Percentiles rank a stretch among this genome's conserved stretches.
Conservation (phyloP, 306 rosid species). For the Begonia masoniana region DNA sequence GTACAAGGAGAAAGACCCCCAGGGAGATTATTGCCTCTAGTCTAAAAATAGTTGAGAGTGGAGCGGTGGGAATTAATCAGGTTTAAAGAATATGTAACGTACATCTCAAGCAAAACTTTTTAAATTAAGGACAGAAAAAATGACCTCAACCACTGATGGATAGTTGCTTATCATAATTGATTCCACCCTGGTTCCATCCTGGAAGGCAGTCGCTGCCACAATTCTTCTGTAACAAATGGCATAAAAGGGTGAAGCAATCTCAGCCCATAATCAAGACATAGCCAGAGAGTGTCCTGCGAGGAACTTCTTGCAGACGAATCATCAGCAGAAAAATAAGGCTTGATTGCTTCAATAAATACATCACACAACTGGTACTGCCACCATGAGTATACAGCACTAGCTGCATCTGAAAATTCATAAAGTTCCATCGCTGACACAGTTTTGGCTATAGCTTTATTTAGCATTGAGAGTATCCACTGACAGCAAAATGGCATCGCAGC, state of each 20-base stretch:
- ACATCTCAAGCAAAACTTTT: too few relatives aligned
- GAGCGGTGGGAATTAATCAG: too few relatives aligned
- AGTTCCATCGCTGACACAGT: constrained; percentile 44
- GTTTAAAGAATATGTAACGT: too few relatives aligned
- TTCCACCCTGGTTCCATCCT: constrained; percentile 33
- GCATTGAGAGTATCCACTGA: constrained; percentile 77
- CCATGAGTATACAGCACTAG: constrained; percentile 72
- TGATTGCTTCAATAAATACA: constrained; percentile 85
- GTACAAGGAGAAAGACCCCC: too few relatives aligned
- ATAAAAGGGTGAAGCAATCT: constrained; percentile 94
- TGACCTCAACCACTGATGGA: constrained; percentile 65
- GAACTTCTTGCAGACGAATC: constrained; percentile 45
- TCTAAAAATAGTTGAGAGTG: too few relatives aligned
- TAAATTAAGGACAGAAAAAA: constrained; percentile 10
- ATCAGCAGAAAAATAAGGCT: constrained; percentile 70
- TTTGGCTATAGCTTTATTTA: constrained; percentile 62
- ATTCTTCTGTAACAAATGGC: constrained; percentile 94
- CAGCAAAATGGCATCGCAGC: constrained; percentile 77
- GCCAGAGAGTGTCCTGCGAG: constrained; percentile 82
- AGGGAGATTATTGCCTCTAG: too few relatives aligned
- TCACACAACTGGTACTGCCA: constrained; percentile 97
- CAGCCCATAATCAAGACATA: constrained; percentile 85
- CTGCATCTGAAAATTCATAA: constrained; percentile 71
- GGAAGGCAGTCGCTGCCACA: constrained; percentile 98
- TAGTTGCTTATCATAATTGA: constrained; percentile 75